Percentiles rank a stretch among this genome's conserved stretches.
phyloP scores from a whole-genome alignment of 1,284 basidiomycete species.

The Fomitopsis palustris region DNA sequence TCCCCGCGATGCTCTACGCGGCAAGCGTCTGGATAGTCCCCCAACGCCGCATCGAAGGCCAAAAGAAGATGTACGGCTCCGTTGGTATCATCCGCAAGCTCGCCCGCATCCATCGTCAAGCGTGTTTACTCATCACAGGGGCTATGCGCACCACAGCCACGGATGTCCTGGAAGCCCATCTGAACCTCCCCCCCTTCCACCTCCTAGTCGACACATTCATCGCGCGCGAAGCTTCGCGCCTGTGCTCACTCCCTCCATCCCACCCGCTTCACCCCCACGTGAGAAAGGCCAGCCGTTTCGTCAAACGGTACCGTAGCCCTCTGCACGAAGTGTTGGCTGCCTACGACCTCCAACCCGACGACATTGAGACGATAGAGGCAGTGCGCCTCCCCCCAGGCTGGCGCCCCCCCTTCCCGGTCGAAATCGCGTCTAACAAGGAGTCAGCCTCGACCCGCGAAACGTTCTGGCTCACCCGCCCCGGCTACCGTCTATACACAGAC shows the following conservation, averaged over 20 bases:
- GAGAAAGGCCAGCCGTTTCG: conserved; percentile 3
- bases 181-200: conserved; percentile 29
- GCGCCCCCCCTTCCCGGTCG: conserved; percentile 1
- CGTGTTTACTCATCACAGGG: conserved; percentile 30
- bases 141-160: conserved; percentile 30
- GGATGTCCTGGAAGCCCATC: conserved; percentile 30
- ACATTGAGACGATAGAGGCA: conserved; percentile 15
- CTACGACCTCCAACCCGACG: conserved; percentile 7
- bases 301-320: conserved; percentile 14
- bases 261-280: conserved; percentile 30
- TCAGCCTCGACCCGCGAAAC: not conserved
- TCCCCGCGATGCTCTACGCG: conserved; percentile 35
- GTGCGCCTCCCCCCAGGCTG: conserved; percentile 10
- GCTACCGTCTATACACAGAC: conserved; percentile 14
- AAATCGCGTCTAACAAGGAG: conserved; percentile 8
- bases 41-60: conserved; percentile 8
- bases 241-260: conserved; percentile 27
- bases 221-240: conserved; percentile 23
- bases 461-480: not conserved
- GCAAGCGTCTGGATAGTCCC: conserved; percentile 33
- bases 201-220: conserved; percentile 23
- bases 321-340: conserved; percentile 20
- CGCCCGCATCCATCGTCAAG: conserved; percentile 27
- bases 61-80: conserved; percentile 12
- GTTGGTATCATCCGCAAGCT: conserved; percentile 14